A percentile compares a stretch with the other conserved stretches of the same genome.
phyloP scores from a whole-genome alignment of 306 rosid species.

The Vachellia collinsii region DNA sequence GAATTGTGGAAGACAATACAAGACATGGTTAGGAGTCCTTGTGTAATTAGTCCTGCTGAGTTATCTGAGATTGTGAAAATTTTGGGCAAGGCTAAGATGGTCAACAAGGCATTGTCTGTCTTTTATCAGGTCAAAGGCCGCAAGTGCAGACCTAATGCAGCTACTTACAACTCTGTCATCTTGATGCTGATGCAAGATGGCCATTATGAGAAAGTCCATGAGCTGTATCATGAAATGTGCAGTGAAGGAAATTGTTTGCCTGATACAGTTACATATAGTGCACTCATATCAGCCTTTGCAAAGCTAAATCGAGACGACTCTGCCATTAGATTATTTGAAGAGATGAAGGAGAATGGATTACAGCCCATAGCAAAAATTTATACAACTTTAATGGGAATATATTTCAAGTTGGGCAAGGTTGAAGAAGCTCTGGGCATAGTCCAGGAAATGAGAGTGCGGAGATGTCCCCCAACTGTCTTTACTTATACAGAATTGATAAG shows the following conservation, averaged over 20 bases:
- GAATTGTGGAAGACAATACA: conserved; percentile 85
- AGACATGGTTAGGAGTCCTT: conserved; percentile 70
- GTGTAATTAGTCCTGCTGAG: conserved; percentile 59
- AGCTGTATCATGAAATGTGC: conserved; percentile 90
- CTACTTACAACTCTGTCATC: conserved; percentile 74
- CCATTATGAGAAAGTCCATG: conserved; percentile 81
- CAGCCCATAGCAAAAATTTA: conserved; percentile 81
- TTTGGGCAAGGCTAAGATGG: conserved; percentile 87
- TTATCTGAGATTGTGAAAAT: conserved; percentile 71
- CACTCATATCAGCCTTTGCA: conserved; percentile 69
- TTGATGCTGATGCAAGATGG: conserved; percentile 88
- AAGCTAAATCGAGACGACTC: conserved; percentile 72
- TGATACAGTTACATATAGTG: conserved; percentile 81
- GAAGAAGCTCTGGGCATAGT: conserved; percentile 68
- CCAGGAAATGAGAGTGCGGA: conserved; percentile 69
- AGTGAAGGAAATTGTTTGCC: conserved; percentile 73
- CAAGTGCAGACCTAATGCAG: conserved; percentile 69
- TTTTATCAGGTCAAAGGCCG: conserved; percentile 82
- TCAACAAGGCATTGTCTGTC: conserved; percentile 72
- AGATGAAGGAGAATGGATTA: conserved; percentile 89
- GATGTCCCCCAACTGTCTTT: conserved; percentile 74
- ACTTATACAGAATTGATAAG: conserved; percentile 84
- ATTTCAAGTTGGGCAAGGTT: conserved; percentile 68
- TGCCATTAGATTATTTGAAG: conserved; percentile 75
- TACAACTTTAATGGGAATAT: conserved; percentile 65